A percentile compares a stretch with the other conserved stretches of the same genome.
Evolutionary conservation across 1,284 basidiomycete genomes (phyloP).

Genomic region (Sanguinoderma infundibulare): DNA sequence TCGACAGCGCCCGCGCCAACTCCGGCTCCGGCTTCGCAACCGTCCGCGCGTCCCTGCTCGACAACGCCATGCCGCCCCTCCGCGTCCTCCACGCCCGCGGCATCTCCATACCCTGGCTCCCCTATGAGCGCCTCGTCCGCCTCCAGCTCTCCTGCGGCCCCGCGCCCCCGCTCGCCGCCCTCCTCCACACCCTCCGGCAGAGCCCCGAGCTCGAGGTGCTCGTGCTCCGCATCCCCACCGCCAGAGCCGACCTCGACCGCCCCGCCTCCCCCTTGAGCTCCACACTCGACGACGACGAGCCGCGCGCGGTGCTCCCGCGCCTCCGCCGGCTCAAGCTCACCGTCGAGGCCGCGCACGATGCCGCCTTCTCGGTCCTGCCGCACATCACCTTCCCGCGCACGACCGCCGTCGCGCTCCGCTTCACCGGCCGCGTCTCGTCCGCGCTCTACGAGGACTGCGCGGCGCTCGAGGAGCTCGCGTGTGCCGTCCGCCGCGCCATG

Average conservation of each 20-base stretch:
- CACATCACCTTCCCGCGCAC: constrained; percentile 11
- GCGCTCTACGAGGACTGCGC: constrained; percentile 5
- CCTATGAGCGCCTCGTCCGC: constrained; percentile 11
- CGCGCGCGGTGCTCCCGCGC: background rate
- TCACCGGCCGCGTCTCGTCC: background rate
- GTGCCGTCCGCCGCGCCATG: background rate
- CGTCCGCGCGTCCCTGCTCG: background rate
- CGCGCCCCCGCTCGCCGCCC: constrained; percentile 4
- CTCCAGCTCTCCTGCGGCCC: constrained; percentile 10
- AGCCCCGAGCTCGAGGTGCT: constrained; percentile 11
- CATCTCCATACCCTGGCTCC: constrained; percentile 8
- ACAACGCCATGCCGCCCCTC: constrained; percentile 8
- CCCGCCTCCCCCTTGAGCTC: background rate
- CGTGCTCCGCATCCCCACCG: background rate
- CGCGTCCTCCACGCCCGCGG: constrained; percentile 7
- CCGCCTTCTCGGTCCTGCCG: constrained; percentile 9
- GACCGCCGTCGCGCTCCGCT: constrained; percentile 7
- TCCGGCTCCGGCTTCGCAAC: background rate
- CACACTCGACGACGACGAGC: background rate
- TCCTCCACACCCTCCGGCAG: constrained; percentile 11
- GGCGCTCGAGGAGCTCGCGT: constrained; percentile 8
- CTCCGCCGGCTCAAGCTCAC: constrained; percentile 9
- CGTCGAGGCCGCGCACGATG: background rate
- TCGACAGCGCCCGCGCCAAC: constrained; percentile 1
- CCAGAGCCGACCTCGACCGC: background rate